Evolutionary conservation across 352 stramenopile species (phyloP).

Genomic region (Poterioochromonas sp.): DNA sequence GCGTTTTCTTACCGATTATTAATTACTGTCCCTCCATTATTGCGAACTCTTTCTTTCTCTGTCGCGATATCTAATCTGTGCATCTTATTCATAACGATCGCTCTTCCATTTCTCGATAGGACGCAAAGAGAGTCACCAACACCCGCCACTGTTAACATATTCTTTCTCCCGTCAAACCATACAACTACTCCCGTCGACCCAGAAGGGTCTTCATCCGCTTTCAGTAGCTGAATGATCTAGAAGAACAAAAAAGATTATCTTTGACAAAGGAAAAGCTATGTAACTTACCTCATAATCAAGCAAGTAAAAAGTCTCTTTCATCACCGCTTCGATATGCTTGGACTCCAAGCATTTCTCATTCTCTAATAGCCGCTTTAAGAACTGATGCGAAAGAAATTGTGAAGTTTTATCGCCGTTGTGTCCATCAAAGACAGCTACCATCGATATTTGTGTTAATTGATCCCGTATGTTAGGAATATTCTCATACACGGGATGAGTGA

Average conservation of each 20-base stretch:
- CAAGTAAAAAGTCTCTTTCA: neutral
- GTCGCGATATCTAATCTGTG: conserved; percentile 48
- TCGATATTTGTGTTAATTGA: neutral
- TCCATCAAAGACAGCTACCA: conserved; percentile 29
- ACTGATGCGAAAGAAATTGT: conserved; percentile 22
- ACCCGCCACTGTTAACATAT: conserved; percentile 53
- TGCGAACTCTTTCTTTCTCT: conserved; percentile 49
- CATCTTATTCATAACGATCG: conserved; percentile 50
- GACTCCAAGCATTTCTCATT: conserved; percentile 13
- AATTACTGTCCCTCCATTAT: conserved; percentile 43
- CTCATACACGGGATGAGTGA: neutral
- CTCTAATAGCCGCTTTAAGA: neutral
- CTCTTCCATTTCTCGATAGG: conserved; percentile 58
- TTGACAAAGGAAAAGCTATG: neutral
- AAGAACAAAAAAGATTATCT: neutral
- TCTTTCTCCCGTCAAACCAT: conserved; percentile 19
- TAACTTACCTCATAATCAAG: conserved; percentile 22
- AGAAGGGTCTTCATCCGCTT: neutral
- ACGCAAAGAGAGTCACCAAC: conserved; percentile 79
- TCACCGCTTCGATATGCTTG: neutral
- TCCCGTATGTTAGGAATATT: neutral
- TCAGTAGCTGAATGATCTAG: neutral
- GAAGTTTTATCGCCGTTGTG: conserved; percentile 5
- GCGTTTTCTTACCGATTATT: conserved; percentile 10
- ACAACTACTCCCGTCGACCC: conserved; percentile 12